A percentile compares a stretch with the other conserved stretches of the same genome.
phyloP scores from a whole-genome alignment of 495 filamentous ascomycete genomes.

The Lepidopterella palustris region DNA sequence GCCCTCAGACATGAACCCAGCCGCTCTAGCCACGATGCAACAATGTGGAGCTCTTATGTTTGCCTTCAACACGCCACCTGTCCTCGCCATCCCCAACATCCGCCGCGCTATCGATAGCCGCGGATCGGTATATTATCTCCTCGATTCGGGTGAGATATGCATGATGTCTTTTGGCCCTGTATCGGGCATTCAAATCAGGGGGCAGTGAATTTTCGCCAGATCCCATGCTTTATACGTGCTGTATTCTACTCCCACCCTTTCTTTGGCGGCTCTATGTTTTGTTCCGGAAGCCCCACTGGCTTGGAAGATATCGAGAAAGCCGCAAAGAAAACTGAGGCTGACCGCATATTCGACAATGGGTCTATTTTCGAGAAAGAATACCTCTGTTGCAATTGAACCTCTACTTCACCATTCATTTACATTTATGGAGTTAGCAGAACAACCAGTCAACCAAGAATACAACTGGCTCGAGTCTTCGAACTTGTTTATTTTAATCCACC shows the following conservation, averaged over 20 bases:
- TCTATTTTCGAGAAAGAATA: too few species aligned
- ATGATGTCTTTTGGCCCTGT: conserved; percentile 14
- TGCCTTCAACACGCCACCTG: conserved; percentile 17
- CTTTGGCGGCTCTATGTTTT: conserved; percentile 6
- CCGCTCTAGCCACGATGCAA: conserved; percentile 8
- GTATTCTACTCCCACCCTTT: conserved; percentile 4
- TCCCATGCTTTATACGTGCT: conserved; percentile 3
- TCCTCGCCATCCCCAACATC: conserved; percentile 21
- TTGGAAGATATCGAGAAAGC: conserved; percentile 11
- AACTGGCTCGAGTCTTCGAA: too few species aligned
- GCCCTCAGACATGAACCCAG: conserved; percentile 18
- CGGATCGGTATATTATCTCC: conserved; percentile 12
- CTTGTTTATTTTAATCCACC: too few species aligned
- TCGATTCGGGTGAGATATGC: conserved; percentile 14
- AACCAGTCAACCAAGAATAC: too few species aligned
- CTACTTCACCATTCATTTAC: too few species aligned
- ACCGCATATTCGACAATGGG: too few species aligned
- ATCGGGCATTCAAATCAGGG: not conserved
- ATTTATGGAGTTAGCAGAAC: too few species aligned
- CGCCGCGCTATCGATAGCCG: conserved; percentile 18
- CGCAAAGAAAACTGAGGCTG: not conserved
- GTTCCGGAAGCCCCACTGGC: conserved; percentile 8
- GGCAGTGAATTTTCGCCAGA: conserved; percentile 10
- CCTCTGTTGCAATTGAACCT: too few species aligned
- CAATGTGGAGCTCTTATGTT: conserved; percentile 11